Conservation (phyloP, 1,284 basidiomycete genomes). For the Calocybe gambosa region DNA sequence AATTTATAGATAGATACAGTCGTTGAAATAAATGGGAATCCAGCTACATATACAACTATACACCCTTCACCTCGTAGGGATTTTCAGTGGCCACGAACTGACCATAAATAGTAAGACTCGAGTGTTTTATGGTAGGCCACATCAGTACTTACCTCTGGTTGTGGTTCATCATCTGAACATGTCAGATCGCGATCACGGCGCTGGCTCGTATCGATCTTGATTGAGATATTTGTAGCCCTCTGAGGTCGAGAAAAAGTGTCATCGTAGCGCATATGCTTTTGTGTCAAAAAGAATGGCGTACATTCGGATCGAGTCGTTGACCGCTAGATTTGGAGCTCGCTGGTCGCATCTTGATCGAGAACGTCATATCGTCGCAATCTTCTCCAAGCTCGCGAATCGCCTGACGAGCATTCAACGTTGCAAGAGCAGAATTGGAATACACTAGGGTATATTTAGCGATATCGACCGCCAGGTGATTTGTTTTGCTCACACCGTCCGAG, state of each 20-base stretch:
- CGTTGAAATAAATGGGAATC: neutral
- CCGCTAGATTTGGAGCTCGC: slow-evolving; percentile 28
- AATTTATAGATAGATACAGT: neutral
- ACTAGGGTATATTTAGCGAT: slow-evolving; percentile 26
- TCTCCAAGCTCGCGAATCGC: slow-evolving; percentile 34
- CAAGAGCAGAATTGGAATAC: slow-evolving; percentile 50
- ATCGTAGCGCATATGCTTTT: slow-evolving; percentile 2
- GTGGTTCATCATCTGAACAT: slow-evolving; percentile 14
- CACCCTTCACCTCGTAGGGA: slow-evolving; percentile 13
- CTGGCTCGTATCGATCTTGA: slow-evolving; percentile 49
- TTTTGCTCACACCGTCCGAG: slow-evolving; percentile 40
- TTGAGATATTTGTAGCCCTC: slow-evolving; percentile 40
- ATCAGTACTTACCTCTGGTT: slow-evolving; percentile 13
- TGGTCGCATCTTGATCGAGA: slow-evolving; percentile 36
- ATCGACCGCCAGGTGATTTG: neutral
- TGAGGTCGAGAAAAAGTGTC: slow-evolving; percentile 11
- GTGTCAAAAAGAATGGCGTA: slow-evolving; percentile 3
- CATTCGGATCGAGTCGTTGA: slow-evolving; percentile 24
- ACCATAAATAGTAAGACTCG: neutral
- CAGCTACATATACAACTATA: neutral
- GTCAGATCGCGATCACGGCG: slow-evolving; percentile 31
- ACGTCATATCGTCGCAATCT: slow-evolving; percentile 37
- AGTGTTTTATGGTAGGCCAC: neutral
- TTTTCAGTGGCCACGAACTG: slow-evolving; percentile 24
- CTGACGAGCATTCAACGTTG: slow-evolving; percentile 48